Conservation (phyloP, 75 land plant species). For the Adiantum capillusveneris region DNA sequence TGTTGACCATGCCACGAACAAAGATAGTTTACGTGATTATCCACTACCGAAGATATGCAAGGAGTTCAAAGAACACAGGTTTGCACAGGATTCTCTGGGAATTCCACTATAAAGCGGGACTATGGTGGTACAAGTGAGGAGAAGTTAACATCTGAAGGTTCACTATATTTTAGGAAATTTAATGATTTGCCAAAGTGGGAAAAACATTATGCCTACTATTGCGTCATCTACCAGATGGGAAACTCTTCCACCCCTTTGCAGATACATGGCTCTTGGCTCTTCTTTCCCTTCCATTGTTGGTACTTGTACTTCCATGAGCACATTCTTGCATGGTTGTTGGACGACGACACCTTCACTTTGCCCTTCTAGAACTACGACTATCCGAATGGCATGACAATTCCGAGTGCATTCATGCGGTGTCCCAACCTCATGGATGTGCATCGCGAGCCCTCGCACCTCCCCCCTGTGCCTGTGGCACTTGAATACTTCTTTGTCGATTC, state of each 20-base stretch:
- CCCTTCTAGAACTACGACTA: slow-evolving; percentile 72
- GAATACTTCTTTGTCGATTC: slow-evolving; percentile 2
- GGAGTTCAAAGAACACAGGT: too few species aligned
- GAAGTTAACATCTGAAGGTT: too few species aligned
- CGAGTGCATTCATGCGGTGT: slow-evolving; percentile 22
- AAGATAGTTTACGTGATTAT: too few species aligned
- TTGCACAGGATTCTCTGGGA: too few species aligned
- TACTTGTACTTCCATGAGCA: slow-evolving; percentile 59
- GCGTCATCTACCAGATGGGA: slow-evolving; percentile 25
- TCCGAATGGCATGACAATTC: slow-evolving; percentile 34
- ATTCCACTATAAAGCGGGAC: too few species aligned
- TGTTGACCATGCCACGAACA: too few species aligned
- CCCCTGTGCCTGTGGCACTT: slow-evolving; percentile 9
- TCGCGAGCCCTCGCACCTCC: slow-evolving; percentile 20
- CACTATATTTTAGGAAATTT: too few species aligned
- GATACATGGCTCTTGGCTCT: slow-evolving; percentile 50
- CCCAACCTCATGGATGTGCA: slow-evolving; percentile 7
- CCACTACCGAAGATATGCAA: too few species aligned
- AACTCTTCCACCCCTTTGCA: slow-evolving; percentile 34
- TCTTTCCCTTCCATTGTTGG: slow-evolving; percentile 58
- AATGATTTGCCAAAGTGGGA: too few species aligned
- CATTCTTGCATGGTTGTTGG: slow-evolving; percentile 49
- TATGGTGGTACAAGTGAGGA: too few species aligned
- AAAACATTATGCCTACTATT: slow-evolving; percentile 67
- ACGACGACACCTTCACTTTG: slow-evolving; percentile 46